A percentile compares a stretch with the other conserved stretches of the same genome.
Conservation (phyloP, 192 early-diverging fungal genomes). For the Coemansia sp. region DNA sequence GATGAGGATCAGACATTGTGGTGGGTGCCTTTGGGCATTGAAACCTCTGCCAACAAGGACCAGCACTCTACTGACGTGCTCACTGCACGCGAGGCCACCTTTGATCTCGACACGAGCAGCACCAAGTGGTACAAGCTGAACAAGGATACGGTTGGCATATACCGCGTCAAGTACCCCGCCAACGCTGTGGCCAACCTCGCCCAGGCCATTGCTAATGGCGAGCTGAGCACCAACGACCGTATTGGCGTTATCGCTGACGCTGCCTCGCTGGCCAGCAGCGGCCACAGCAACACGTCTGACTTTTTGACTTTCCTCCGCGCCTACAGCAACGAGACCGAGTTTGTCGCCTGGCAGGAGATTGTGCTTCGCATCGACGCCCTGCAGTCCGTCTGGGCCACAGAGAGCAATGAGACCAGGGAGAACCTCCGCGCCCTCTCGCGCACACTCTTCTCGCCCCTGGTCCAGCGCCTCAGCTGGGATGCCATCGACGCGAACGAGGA, state of each 20-base stretch:
- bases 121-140: constrained; percentile 86
- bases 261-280: constrained; percentile 78
- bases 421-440: constrained; percentile 71
- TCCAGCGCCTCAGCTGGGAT: constrained; percentile 79
- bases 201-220: constrained; percentile 59
- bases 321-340: constrained; percentile 78
- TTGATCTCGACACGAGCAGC: constrained; percentile 58
- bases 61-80: constrained; percentile 39
- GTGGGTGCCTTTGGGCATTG: constrained; percentile 85
- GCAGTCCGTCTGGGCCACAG: constrained; percentile 67
- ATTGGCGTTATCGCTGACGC: constrained; percentile 85
- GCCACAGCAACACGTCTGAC: constrained; percentile 76
- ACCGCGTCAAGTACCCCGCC: constrained; percentile 79
- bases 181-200: constrained; percentile 62
- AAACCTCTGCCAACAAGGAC: constrained; percentile 32
- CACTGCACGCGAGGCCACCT: constrained; percentile 48
- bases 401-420: constrained; percentile 64
- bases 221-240: constrained; percentile 77
- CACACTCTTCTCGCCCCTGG: constrained; percentile 76
- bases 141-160: constrained; percentile 78
- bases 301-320: constrained; percentile 77
- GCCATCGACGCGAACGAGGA: constrained; percentile 66
- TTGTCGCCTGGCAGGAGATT: constrained; percentile 78
- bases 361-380: constrained; percentile 64
- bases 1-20: constrained; percentile 82